Evolutionary conservation across 306 rosid species (phyloP).

Genomic region (Cercis canadensis): DNA sequence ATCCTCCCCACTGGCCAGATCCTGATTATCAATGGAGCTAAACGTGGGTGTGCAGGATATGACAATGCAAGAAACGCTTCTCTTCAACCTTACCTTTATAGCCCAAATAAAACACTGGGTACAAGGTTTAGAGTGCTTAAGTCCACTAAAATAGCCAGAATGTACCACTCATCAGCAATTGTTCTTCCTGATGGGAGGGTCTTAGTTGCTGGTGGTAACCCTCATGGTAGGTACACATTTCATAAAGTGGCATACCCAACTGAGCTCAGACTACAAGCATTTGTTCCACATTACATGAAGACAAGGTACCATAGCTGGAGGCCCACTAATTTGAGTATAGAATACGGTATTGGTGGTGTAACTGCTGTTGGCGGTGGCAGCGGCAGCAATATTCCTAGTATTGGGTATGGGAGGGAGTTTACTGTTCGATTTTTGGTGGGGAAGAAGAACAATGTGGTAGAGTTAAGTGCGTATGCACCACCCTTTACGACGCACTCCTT

Average conservation of each 20-base stretch:
- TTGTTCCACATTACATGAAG: slow-evolving; percentile 66
- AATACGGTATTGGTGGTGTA: background rate
- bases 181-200: slow-evolving; percentile 84
- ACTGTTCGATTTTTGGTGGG: slow-evolving; percentile 49
- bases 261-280: slow-evolving; percentile 81
- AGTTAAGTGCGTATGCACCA: slow-evolving; percentile 64
- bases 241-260: slow-evolving; percentile 66
- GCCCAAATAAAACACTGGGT: slow-evolving; percentile 47
- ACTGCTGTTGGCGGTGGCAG: background rate
- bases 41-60: slow-evolving; percentile 67
- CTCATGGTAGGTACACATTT: slow-evolving; percentile 57
- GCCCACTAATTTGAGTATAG: slow-evolving; percentile 60
- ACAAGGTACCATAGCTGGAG: slow-evolving; percentile 47
- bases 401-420: slow-evolving; percentile 62
- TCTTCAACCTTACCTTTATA: slow-evolving; percentile 65
- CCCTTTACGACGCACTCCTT: slow-evolving; percentile 79
- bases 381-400: background rate
- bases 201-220: slow-evolving; percentile 72
- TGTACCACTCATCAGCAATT: slow-evolving; percentile 80
- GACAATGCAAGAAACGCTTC: slow-evolving; percentile 73
- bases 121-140: slow-evolving; percentile 61
- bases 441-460: slow-evolving; percentile 36
- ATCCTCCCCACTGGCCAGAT: slow-evolving; percentile 72
- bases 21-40: slow-evolving; percentile 80
- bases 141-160: slow-evolving; percentile 66